Evolutionary conservation across 2,329 filamentous ascomycete species (phyloP).

Genomic region (Alternaria tenuissima): DNA sequence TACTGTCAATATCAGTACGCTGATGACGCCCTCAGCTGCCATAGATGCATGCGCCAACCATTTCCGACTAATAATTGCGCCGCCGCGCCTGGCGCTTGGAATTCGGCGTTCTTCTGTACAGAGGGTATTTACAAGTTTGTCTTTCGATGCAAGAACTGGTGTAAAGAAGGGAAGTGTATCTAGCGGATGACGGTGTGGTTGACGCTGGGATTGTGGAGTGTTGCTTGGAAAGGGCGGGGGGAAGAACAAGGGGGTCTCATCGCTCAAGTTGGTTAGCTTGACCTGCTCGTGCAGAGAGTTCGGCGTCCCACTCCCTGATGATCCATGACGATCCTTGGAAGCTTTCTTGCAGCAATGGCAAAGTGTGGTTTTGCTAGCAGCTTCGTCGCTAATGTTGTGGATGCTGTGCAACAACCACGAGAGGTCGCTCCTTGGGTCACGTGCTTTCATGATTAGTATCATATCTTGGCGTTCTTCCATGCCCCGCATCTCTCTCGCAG

Average conservation of each 20-base stretch:
- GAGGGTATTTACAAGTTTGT: conserved; percentile 8
- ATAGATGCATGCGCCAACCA: conserved; percentile 22
- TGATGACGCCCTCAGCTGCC: conserved; percentile 27
- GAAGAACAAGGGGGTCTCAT: neutral
- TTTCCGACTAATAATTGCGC: conserved; percentile 20
- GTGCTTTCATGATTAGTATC: conserved; percentile 9
- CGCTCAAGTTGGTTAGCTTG: neutral
- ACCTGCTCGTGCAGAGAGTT: neutral
- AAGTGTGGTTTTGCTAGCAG: neutral
- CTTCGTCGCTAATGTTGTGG: neutral
- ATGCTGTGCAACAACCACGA: neutral
- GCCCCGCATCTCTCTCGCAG: neutral
- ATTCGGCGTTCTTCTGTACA: conserved; percentile 27
- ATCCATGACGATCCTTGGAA: neutral
- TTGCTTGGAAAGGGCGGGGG: neutral
- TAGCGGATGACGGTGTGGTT: neutral
- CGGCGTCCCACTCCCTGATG: neutral
- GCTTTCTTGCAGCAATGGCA: neutral
- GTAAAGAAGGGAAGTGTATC: conserved; percentile 10
- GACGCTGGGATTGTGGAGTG: neutral
- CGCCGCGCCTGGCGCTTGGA: conserved; percentile 21
- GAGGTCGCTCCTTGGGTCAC: neutral
- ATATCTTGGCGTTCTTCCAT: neutral
- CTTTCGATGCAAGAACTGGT: conserved; percentile 20
- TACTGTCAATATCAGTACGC: conserved; percentile 27